Evolutionary conservation across 352 stramenopile species (phyloP), one percentile per base, ranked within the genome.

Genomic region (Phytophthora gonapodyides): DNA sequence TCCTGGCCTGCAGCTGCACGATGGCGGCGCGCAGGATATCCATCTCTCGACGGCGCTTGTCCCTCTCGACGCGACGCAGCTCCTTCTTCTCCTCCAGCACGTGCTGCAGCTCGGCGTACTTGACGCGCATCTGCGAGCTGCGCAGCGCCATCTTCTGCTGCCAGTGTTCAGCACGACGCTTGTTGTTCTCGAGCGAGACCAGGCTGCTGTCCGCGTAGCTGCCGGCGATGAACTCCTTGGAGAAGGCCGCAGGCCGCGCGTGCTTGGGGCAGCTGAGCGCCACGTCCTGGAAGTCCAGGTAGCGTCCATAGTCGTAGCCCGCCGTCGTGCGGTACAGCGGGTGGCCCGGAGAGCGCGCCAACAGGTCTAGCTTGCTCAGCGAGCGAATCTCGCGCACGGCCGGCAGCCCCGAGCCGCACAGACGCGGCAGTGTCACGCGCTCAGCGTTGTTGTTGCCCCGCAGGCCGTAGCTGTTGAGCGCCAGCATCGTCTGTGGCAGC

Each of bases 311-410:
- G 52, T 89, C 80, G 61, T 78, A 89, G 10, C 76, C 75, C 3
- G 78, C 54, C 10, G 80, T 89, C 5, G 80, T 89, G 41, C 72
- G 74, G 46, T 84, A 89, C 44, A 88, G 67, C 30, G 78, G 80
- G 50, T 89, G 78, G 5, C 59, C 57, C 3, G 45, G 34, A 2
- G 44, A 37, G 1, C 77, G 77, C 12, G 61, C 17, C 48, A 83
- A 56, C 45, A 84, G 46, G 38, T 87, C 78, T 27, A 86, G 44
- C 60, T 86, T 89, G 24, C 57, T 64, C 34, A 89, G 71, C 47
- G 77, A 89, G 9, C 72, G 76, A 15, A 61, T 66, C 30, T 67
- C 66, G 10, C 67, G 66, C 2, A 69, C 53, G 1, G 64, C 67
- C 10, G 72, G 60, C 3, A 72, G 67, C 5, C 65, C 69, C 16